A percentile compares a stretch with the other conserved stretches of the same genome.
These are phyloP conservation scores for Hippophae rhamnoides DNA, from an alignment of 306 rosid genomes.

Conservation along the genomic window DNA sequence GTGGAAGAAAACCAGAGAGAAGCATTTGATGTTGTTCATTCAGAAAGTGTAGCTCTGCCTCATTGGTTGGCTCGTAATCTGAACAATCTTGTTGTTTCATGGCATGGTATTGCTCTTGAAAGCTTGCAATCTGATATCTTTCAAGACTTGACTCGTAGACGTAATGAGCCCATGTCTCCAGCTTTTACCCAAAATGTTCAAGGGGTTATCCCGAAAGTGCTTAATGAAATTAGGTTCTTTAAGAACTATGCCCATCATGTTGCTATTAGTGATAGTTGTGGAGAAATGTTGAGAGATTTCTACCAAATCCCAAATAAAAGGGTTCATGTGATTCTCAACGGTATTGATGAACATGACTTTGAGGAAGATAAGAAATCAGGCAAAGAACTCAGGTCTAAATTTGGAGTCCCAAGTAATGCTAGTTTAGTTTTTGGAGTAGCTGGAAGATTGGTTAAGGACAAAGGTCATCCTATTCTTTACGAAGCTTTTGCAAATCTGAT, in stretches of 20 bases:
- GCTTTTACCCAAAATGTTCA: constrained; percentile 48
- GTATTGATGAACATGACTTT: constrained; percentile 60
- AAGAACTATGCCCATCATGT: constrained; percentile 67
- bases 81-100: constrained; percentile 73
- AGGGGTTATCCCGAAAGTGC: constrained; percentile 65
- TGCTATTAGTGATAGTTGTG: constrained; percentile 87
- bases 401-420: constrained; percentile 61
- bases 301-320: constrained; percentile 72
- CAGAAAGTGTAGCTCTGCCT: constrained; percentile 95
- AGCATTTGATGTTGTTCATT: constrained; percentile 78
- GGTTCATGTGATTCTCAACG: constrained; percentile 88
- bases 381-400: constrained; percentile 38
- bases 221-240: constrained; percentile 85
- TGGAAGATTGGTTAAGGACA: constrained; percentile 85
- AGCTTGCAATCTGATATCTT: constrained; percentile 72
- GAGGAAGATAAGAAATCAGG: constrained; percentile 43
- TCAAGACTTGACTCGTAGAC: constrained; percentile 60
- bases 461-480: constrained; percentile 79
- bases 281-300: constrained; percentile 80
- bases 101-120: constrained; percentile 97
- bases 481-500: constrained; percentile 67
- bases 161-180: constrained; percentile 47
- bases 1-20: constrained; percentile 37
- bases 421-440: constrained; percentile 82
- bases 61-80: constrained; percentile 56